Base-by-base conservation (phyloP, 805 yeast genomes). In the Starmerella sp. region DNA sequence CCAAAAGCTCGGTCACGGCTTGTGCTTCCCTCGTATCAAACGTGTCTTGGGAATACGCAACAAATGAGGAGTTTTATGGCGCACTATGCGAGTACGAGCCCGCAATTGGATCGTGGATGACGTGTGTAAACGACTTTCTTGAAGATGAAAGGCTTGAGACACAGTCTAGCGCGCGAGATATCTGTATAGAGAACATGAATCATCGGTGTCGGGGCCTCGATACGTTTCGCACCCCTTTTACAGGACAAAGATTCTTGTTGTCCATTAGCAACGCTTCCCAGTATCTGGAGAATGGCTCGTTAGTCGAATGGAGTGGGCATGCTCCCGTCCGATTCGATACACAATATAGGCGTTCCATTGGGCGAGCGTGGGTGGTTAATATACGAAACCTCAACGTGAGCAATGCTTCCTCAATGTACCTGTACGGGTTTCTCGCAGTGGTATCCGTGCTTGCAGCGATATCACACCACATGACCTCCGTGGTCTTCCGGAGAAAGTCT, bases 21-120 rank as follows among this genome's bases (percentile, higher is more conserved):
- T 48, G 51, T 17, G 36, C 42, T 6, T 13, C 28, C 6, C 43
- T 48, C n/a, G 43, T 52, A 6, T 36, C 50, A 2, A 29, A 28
- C 11, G 30, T 9, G 15, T 22, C 48, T 3, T 53, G 55, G 55
- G 35, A 15, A 1, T 53, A 11, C n/a, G 42, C 5, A 4, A 29
- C 11, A 15, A n/a, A 17, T 11, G 36, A 46, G 29, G 39, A 17
- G 14, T 49, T 11, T 22, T 49, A 38, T 31, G 53, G 31, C 6
- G 36, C 55, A 1, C 3, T 55, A 22, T 55, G 57, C 22, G 28
- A 14, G 10, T 55, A 51, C 30, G 55, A 46, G 42, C 57, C 57
- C 3, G 57, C 57, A 2, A 6, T 39, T 7, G 57, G 57, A 17
- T 52, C 57, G 1, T 55, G 57, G 57, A 36, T n/a, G 5, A 13